Evolutionary conservation across 805 yeast species (phyloP), one percentile per base, ranked within the genome.

Genomic region (Candida sphagnicola): DNA sequence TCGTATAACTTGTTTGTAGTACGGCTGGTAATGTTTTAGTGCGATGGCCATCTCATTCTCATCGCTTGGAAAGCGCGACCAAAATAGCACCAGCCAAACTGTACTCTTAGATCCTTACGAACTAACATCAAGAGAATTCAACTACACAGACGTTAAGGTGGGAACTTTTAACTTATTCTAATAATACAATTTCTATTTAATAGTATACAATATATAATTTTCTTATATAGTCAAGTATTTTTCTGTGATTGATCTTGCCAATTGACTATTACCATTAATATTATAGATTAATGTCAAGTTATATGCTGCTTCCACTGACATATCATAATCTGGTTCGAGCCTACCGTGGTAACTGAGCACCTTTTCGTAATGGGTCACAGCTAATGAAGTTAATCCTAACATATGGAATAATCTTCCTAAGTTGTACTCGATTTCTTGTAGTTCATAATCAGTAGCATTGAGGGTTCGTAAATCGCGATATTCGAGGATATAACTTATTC

Each of bases 371-470:
- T 81, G 87, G 15, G 64, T 68, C 4, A 82, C 70, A 0, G 99
- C 98, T 19, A 85, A 62, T 0, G 86, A 67, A 8, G 78, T 74
- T 21, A 93, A 67, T 0, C 96, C 96, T 5, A 91, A 63, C 58
- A 86, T 72, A 51, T 91, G 97, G 61, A 84, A 93, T 4, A 85
- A 72, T 28, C 96, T 70, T 0, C 95, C 99, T 38, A 89, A 50
- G 47, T 93, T 93, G 57, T 83, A 93, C 36, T 78, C 75, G 1
- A 83, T 79, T 54, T 93, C 99, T 58, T 86, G 91, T 29, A 58
- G 57, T 47, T 82, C 89, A 39, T 71, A 69, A 5, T 54, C 50
- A 1, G 70, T 61, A 8, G 68, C 62, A 21, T 50, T 43, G 5
- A 59, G 57, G 3, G 61, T 47, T 41, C 93, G 65, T 5, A 72